These are phyloP conservation scores for Nicotiana knightiana DNA, from an alignment of 257 asterid species.

Conservation along the genomic window DNA sequence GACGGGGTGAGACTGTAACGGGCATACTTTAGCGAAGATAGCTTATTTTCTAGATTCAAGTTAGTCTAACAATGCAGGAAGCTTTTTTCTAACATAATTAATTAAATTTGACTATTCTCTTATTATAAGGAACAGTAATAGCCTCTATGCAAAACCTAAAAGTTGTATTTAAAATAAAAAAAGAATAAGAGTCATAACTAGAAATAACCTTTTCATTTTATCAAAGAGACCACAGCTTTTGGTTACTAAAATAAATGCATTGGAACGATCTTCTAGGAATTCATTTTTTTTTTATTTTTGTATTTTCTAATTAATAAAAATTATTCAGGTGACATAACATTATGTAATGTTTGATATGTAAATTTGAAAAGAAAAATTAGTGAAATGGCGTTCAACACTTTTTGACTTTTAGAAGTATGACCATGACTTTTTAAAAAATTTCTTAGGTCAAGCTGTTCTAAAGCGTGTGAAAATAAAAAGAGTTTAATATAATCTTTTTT, in stretches of 20 bases:
- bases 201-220: neutral
- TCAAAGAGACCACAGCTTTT: neutral
- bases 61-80: too few species aligned
- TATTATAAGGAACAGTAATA: too few species aligned
- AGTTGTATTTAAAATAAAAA: too few species aligned
- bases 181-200: neutral
- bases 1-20: too few species aligned
- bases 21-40: too few species aligned
- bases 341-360: too few species aligned
- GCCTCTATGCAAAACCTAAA: neutral
- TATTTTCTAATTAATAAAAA: too few species aligned
- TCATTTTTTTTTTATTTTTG: too few species aligned
- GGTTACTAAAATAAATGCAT: neutral
- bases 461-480: neutral
- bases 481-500: neutral
- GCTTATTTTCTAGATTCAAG: too few species aligned
- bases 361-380: too few species aligned
- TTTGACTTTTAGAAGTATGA: neutral
- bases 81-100: too few species aligned
- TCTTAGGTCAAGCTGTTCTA: neutral
- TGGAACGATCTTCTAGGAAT: neutral
- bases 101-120: neutral
- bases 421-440: neutral
- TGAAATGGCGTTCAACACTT: neutral
- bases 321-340: neutral